Evolutionary conservation across 2,329 filamentous ascomycete species (phyloP), one percentile per base, ranked within the genome.

Genomic region (Nemania diffusa): DNA sequence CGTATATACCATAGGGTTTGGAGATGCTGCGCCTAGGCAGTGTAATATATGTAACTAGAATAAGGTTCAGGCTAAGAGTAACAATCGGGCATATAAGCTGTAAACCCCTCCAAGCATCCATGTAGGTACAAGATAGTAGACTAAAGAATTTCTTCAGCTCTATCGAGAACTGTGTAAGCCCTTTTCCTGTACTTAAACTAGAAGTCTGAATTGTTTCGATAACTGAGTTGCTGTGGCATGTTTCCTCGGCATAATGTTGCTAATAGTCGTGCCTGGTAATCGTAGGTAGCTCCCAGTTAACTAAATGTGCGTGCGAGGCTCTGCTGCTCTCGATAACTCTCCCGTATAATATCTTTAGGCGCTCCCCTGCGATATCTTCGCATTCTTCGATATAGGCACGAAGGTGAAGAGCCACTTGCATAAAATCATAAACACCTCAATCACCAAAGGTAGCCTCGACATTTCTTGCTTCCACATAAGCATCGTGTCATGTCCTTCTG

Each of bases 371-470:
- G 20, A n/a, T 9, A 26, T 46, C n/a, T 62, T 52, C 17, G 24
- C 20, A 55, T n/a, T 8, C 15, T 48, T 48, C 15, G 26, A 20
- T 27, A 11, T 32, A 20, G 44, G 27, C n/a, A 42, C 13, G n/a
- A 42, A 40, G 5, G 13, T 8, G 2, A n/a, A 22, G 29, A 22
- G n/a, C 15, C n/a, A n/a, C 29, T 22, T 29, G 37, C 17, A 5
- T 29, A n/a, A n/a, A 7, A 27, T 22, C 34, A 42, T 32, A 24
- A 24, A 20, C 13, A 24, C 24, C 24, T 60, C 56, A 40, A 8
- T 77, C 65, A 89, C 91, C 91, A 94, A 46, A 94, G 75, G 76
- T 84, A 92, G 0, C 88, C 88, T 46, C 92, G 83, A 73, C 92
- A 95, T 20, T 88, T 89, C 40, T 80, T 74, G 52, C 89, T 87